Evolutionary conservation across 345 rosid species (phyloP).

Genomic region (Gossypium arboreum): DNA sequence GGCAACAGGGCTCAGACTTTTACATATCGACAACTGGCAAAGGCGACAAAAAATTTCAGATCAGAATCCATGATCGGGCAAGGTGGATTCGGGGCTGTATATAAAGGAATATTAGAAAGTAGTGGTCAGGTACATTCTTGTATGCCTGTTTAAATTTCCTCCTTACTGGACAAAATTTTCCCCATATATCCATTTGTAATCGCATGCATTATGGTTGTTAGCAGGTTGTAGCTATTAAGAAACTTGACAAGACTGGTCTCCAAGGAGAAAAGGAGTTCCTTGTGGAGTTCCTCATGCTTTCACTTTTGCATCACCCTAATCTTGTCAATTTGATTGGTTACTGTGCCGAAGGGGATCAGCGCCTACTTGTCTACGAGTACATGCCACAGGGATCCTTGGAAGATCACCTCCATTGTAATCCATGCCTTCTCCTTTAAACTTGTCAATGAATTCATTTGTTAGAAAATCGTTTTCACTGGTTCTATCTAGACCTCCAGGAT

Average conservation of each 20-base stretch:
- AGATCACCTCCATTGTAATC: constrained; percentile 57
- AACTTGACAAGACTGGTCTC: constrained; percentile 48
- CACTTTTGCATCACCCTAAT: constrained; percentile 59
- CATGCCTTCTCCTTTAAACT: not conserved
- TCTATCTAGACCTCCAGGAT: not conserved
- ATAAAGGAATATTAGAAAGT: constrained; percentile 40
- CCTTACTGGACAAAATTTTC: not conserved
- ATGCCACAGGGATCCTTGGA: constrained; percentile 72
- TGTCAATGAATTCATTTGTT: not conserved
- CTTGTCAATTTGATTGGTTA: constrained; percentile 69
- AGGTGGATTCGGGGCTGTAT: constrained; percentile 84
- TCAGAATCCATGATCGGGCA: constrained; percentile 49
- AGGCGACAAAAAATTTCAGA: constrained; percentile 51
- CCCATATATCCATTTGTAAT: not conserved
- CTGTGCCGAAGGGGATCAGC: constrained; percentile 71
- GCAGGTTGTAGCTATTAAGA: constrained; percentile 68
- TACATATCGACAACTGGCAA: constrained; percentile 58
- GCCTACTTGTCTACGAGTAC: constrained; percentile 68
- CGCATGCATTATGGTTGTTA: constrained; percentile 1
- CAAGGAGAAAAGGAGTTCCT: constrained; percentile 89
- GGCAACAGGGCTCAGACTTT: constrained; percentile 28
- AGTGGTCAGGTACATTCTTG: constrained; percentile 50
- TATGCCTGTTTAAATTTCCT: not conserved
- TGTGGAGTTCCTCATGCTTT: constrained; percentile 85
- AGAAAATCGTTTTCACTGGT: not conserved